These are phyloP conservation scores for Solanum raphanifolium DNA, from an alignment of 257 asterid genomes.

Conservation along the genomic window DNA sequence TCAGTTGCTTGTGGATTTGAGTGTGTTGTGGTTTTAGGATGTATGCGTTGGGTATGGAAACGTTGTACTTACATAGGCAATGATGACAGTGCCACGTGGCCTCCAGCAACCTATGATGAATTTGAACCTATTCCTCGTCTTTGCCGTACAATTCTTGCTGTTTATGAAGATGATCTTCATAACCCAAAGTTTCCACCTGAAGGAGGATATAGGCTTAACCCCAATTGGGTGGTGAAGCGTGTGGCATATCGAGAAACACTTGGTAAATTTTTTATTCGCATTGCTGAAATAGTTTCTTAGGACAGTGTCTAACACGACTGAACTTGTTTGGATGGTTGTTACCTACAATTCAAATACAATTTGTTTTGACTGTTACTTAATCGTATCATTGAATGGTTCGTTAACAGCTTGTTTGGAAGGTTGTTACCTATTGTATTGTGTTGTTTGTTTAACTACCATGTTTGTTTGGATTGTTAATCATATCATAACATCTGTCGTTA, in stretches of 20 bases:
- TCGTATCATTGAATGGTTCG: not conserved
- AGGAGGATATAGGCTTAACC: constrained; percentile 60
- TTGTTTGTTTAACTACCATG: not conserved
- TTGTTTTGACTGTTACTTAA: not conserved
- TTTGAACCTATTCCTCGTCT: constrained; percentile 70
- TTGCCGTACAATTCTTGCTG: constrained; percentile 78
- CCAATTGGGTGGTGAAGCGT: constrained; percentile 65
- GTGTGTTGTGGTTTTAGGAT: constrained; percentile 61
- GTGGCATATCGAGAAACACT: not conserved
- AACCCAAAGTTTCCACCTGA: constrained; percentile 51
- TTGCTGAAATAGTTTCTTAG: not conserved
- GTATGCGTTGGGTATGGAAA: constrained; percentile 95
- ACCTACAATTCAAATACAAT: not conserved
- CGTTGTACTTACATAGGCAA: constrained; percentile 91
- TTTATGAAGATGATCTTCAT: constrained; percentile 66
- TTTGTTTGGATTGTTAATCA: not conserved
- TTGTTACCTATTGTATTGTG: not conserved
- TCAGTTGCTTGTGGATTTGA: constrained; percentile 67
- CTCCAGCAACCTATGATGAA: constrained; percentile 64
- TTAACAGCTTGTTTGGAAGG: not conserved
- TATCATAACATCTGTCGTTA: not conserved
- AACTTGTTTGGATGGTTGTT: not conserved
- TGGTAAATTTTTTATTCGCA: not conserved
- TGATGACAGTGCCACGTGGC: constrained; percentile 86
- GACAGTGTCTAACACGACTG: not conserved